Base-by-base conservation (phyloP, 495 filamentous ascomycete genomes). In the Copromyces sp. region DNA sequence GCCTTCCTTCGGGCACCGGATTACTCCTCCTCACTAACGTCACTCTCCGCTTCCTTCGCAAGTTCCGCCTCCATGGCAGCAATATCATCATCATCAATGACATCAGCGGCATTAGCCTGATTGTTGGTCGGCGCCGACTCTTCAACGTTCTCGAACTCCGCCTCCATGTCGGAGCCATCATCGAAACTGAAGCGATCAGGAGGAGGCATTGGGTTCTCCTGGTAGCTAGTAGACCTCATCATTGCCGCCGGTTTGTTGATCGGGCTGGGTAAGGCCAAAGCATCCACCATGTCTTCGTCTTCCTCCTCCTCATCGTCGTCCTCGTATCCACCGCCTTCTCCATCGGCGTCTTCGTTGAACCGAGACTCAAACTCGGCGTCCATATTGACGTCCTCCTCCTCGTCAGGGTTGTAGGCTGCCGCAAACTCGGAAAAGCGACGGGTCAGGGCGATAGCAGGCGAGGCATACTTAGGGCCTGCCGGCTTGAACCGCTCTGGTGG, bases 371-470 rank as follows among this genome's bases (percentile, higher is more conserved):
- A 73, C 14, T 83, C 80, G n/a, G 74, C 77, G 41, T 79, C 75
- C 68, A 76, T 77, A 3, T 81, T 80, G 24, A 81, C 81, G 14
- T 81, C 83, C 17, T 81, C 81, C 16, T 81, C 77, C 1, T 80
- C 81, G 16, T 81, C 78, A n/a, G 77, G 69, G 11, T 78, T 76
- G 14, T 76, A 75, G 53, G 82, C 76, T 16, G 77, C 77, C 24
- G 78, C 76, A 24, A 84, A 81, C 16, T 84, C 83, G 69, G 80
- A 82, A 68, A 84, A 85, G 40, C 80, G 80, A 32, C 82, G 80
- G 40, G 76, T 77, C 12, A 82, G 73, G 20, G 72, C 32, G 74
- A 85, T 77, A n/a, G 80, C 76, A 0, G 81, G 79, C 4, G 79
- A 80, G 71, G 81, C 83, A 53, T 79, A 75, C 72, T 73, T 79